Conservation (phyloP, 177 flowering plant species). For the Vitis hybrid region DNA sequence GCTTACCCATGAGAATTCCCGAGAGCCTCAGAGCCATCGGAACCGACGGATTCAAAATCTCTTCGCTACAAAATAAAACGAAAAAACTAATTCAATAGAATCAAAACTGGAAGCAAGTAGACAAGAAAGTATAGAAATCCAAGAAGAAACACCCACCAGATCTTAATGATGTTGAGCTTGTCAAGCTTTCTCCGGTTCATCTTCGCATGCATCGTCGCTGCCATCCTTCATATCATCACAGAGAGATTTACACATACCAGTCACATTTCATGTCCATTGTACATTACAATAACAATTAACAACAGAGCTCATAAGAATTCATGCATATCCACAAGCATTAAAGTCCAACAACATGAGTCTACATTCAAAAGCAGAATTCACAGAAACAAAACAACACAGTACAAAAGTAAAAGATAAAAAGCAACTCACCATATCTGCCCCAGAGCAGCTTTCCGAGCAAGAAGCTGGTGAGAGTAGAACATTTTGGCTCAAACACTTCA, state of each 20-base stretch:
- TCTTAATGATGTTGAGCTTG: slow-evolving; percentile 68
- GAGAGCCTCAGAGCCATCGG: slow-evolving; percentile 96
- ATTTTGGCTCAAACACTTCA: slow-evolving; percentile 20
- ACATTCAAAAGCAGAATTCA: not conserved
- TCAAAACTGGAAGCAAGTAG: not conserved
- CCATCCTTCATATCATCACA: slow-evolving; percentile 62
- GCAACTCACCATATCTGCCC: slow-evolving; percentile 83
- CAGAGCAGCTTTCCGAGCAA: slow-evolving; percentile 87
- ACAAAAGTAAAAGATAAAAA: slow-evolving; percentile 1
- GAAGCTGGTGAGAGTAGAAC: slow-evolving; percentile 96
- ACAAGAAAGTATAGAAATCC: not conserved
- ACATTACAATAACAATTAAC: not conserved
- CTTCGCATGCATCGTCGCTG: slow-evolving; percentile 87
- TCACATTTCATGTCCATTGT: slow-evolving; percentile 1
- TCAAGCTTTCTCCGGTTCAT: slow-evolving; percentile 68
- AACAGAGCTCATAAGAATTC: not conserved
- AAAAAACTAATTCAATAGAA: not conserved
- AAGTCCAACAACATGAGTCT: not conserved
- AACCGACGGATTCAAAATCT: slow-evolving; percentile 85
- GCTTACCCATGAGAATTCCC: slow-evolving; percentile 92
- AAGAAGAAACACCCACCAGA: slow-evolving; percentile 52
- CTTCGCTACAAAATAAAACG: slow-evolving; percentile 55
- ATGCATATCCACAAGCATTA: not conserved
- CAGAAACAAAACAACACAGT: not conserved
- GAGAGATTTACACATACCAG: not conserved